Evolutionary conservation across 1,139 yeast species (phyloP).

Genomic region (Hansenula sp.): DNA sequence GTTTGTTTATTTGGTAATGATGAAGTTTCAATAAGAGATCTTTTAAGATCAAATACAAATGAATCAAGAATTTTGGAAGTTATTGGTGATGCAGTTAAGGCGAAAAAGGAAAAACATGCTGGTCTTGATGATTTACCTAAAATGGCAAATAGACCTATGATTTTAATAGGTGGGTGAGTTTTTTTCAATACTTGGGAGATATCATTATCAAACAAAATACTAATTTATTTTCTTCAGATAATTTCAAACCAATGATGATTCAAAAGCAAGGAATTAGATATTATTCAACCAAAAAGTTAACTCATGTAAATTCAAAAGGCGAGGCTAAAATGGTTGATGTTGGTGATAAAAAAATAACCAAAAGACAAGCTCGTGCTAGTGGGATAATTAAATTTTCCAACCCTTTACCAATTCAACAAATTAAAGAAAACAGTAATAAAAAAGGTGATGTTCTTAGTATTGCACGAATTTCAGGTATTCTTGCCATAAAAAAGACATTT

Average conservation of each 20-base stretch:
- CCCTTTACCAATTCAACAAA: slow-evolving; percentile 24
- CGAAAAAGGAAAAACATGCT: slow-evolving; percentile 44
- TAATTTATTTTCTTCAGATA: too few relatives aligned
- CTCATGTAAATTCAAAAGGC: slow-evolving; percentile 39
- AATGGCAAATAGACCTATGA: slow-evolving; percentile 48
- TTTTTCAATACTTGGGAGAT: too few relatives aligned
- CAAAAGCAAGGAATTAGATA: slow-evolving; percentile 1
- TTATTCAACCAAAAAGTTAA: slow-evolving; percentile 21
- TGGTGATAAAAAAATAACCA: slow-evolving; percentile 31
- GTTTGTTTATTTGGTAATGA: slow-evolving; percentile 49
- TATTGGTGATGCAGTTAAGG: slow-evolving; percentile 39
- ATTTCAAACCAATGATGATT: too few relatives aligned
- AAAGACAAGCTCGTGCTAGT: slow-evolving; percentile 36
- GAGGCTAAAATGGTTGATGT: slow-evolving; percentile 47
- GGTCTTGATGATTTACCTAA: slow-evolving; percentile 40
- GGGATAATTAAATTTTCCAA: slow-evolving; percentile 37
- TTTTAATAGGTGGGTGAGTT: slow-evolving; percentile 44
- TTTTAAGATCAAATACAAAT: slow-evolving; percentile 28
- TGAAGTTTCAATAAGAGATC: slow-evolving; percentile 41
- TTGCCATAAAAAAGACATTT: slow-evolving; percentile 43
- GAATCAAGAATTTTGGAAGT: slow-evolving; percentile 30
- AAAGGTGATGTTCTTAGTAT: slow-evolving; percentile 47
- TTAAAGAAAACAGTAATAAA: slow-evolving; percentile 32
- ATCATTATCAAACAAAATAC: background rate
- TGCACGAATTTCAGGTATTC: slow-evolving; percentile 44